Evolutionary conservation across 140 eudicot species (phyloP), one percentile per base, ranked within the genome.

Genomic region (Artemisia princeps): DNA sequence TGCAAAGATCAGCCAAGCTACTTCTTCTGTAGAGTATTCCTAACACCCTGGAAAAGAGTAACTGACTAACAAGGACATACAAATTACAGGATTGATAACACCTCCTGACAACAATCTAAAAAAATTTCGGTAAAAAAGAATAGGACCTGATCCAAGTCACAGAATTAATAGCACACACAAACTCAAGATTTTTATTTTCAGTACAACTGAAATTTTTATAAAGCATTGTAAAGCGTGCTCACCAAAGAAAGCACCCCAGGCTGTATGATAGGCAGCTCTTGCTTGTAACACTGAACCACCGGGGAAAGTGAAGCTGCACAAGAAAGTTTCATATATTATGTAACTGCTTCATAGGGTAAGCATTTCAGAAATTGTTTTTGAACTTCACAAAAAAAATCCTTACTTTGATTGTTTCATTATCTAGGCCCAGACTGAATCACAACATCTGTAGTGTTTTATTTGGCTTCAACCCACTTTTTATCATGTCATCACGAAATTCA

Each of bases 211-310:
- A 19, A 0, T 48, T 13, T 24, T 20, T 42, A 54, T 57, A 6
- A 72, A 16, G 17, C 48, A 60, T 19, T 22, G 22, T 10, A 33
- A 40, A 53, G 13, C 55, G 22, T 23, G 77, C 95, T 87, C 71
- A 87, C 95, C 61, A 28, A 62, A 87, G 82, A 52, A 84, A 10
- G 95, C 90, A 28, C 76, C 92, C 84, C 90, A 80, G 66, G 87
- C 84, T 50, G 95, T 88, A 83, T 84, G 95, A 50, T 83, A 84
- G 65, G 76, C 79, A 52, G 74, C 81, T 80, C 88, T 73, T 62
- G 95, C 80, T 42, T 95, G 95, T 70, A 78, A 76, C 85, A 83
- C 74, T 19, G 78, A 88, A 64, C 85, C 88, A 71, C 88, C 88
- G 4, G 90, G 86, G 62, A 86, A 80, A 42, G 94, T 79, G 74